A percentile compares a stretch with the other conserved stretches of the same genome.
phyloP scores from a whole-genome alignment of 768 basidiomycete species.

The Rossbeevera mucosa region DNA sequence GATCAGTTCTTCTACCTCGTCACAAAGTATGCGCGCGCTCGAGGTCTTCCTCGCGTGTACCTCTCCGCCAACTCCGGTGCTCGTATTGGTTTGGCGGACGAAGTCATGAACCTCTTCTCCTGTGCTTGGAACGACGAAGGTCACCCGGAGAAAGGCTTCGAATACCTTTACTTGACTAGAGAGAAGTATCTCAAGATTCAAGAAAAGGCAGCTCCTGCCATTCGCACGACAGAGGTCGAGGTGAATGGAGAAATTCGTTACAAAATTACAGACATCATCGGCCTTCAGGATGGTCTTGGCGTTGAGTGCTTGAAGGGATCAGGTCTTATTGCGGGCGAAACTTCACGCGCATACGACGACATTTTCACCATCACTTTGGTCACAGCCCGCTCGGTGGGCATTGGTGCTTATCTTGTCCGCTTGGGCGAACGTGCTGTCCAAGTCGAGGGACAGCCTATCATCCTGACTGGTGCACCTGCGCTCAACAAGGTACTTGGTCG shows the following conservation, averaged over 20 bases:
- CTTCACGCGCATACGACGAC: slow-evolving; percentile 96
- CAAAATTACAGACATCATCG: slow-evolving; percentile 95
- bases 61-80: slow-evolving; percentile 99
- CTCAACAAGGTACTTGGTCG: slow-evolving; percentile 98
- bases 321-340: slow-evolving; percentile 97
- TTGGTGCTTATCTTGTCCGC: slow-evolving; percentile 97
- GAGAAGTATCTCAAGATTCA: slow-evolving; percentile 87
- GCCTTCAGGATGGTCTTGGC: slow-evolving; percentile 94
- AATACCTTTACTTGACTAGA: slow-evolving; percentile 92
- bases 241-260: slow-evolving; percentile 83
- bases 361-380: slow-evolving; percentile 99
- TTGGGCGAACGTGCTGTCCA: slow-evolving; percentile 97
- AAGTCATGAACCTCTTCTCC: slow-evolving; percentile 81
- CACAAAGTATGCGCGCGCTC: slow-evolving; percentile 85
- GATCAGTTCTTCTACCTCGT: slow-evolving; percentile 96
- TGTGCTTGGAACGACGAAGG: slow-evolving; percentile 82
- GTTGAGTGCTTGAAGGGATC: slow-evolving; percentile 96
- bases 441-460: slow-evolving; percentile 99
- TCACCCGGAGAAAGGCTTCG: slow-evolving; percentile 91
- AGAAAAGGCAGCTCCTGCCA: slow-evolving; percentile 74
- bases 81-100: slow-evolving; percentile 92
- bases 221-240: slow-evolving; percentile 80
- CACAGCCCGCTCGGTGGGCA: slow-evolving; percentile 97
- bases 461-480: slow-evolving; percentile 93
- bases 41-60: slow-evolving; percentile 91